Percentiles rank a stretch among this genome's conserved stretches.
These are phyloP conservation scores for Brassica cretica DNA, from an alignment of 345 rosid species.

Conservation along the genomic window DNA sequence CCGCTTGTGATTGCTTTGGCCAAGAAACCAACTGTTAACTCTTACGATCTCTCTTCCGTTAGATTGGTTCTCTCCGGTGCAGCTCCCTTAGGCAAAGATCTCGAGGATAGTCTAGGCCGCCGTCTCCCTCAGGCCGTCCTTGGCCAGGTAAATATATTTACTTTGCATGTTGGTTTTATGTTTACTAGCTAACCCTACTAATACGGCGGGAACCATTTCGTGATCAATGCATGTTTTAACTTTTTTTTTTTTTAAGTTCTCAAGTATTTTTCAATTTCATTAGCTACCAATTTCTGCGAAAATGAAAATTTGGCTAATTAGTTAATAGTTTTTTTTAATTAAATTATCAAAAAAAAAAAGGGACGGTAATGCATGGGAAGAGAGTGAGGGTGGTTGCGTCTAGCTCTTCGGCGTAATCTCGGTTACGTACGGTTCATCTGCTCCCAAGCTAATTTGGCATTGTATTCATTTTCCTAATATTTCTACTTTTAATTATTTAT, in stretches of 20 bases:
- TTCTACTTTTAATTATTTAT: not conserved
- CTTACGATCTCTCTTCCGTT: conserved; percentile 67
- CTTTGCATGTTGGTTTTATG: not conserved
- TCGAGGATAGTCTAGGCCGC: conserved; percentile 63
- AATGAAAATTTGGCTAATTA: not conserved
- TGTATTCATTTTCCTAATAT: not conserved
- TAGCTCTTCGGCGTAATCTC: conserved; percentile 4
- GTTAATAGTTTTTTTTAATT: not conserved
- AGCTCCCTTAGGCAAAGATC: conserved; percentile 91
- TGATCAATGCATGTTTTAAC: not conserved
- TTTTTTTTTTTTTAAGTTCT: not conserved
- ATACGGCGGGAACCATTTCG: conserved; percentile 5
- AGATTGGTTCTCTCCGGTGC: conserved; percentile 88
- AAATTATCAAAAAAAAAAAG: not conserved
- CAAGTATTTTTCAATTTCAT: not conserved
- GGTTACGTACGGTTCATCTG: conserved; percentile 27
- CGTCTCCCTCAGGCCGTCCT: conserved; percentile 74
- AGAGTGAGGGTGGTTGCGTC: conserved; percentile 41
- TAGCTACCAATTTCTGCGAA: not conserved
- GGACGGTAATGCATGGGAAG: conserved; percentile 33
- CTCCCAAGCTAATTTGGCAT: conserved; percentile 18
- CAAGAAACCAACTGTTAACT: conserved; percentile 65
- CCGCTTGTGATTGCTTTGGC: conserved; percentile 83
- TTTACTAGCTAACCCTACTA: not conserved
- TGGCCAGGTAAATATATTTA: conserved; percentile 63